Percentiles rank a stretch among this genome's conserved stretches.
phyloP scores from a whole-genome alignment of 257 asterid species.

The Rubia yunnanensis region DNA sequence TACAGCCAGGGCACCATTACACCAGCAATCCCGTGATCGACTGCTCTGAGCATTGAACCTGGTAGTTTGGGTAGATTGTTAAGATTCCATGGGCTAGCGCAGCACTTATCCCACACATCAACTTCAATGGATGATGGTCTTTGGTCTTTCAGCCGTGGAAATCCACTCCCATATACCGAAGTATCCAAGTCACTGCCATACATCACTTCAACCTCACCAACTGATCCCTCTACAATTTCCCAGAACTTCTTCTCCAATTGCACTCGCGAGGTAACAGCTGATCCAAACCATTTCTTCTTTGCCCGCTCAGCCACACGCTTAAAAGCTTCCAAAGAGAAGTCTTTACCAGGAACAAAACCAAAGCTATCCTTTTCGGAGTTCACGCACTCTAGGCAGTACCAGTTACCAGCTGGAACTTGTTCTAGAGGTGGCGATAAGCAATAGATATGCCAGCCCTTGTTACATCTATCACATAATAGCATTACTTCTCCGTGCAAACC shows the following conservation, averaged over 20 bases:
- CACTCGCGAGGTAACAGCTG: slow-evolving; percentile 49
- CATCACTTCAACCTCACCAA: slow-evolving; percentile 84
- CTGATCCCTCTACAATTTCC: slow-evolving; percentile 94
- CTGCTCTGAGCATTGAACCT: slow-evolving; percentile 85
- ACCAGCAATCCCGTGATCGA: slow-evolving; percentile 86
- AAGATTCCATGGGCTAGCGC: slow-evolving; percentile 85
- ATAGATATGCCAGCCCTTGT: slow-evolving; percentile 91
- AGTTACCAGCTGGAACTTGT: slow-evolving; percentile 77
- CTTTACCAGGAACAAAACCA: slow-evolving; percentile 86
- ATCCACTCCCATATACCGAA: slow-evolving; percentile 84
- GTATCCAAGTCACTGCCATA: slow-evolving; percentile 97
- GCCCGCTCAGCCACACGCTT: slow-evolving; percentile 82
- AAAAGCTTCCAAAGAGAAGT: slow-evolving; percentile 65
- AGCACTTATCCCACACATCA: slow-evolving; percentile 71
- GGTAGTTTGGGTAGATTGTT: slow-evolving; percentile 86
- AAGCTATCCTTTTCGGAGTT: slow-evolving; percentile 85
- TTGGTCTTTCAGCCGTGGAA: slow-evolving; percentile 55
- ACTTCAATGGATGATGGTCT: slow-evolving; percentile 44
- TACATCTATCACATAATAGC: slow-evolving; percentile 92
- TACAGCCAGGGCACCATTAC: slow-evolving; percentile 99
- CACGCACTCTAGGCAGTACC: slow-evolving; percentile 92
- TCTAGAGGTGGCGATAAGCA: slow-evolving; percentile 88
- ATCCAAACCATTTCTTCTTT: slow-evolving; percentile 87
- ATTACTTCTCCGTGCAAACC: slow-evolving; percentile 96
- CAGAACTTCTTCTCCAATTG: slow-evolving; percentile 87